Evolutionary conservation across 257 asterid genomes (phyloP).

Genomic region (Salvia splendens): DNA sequence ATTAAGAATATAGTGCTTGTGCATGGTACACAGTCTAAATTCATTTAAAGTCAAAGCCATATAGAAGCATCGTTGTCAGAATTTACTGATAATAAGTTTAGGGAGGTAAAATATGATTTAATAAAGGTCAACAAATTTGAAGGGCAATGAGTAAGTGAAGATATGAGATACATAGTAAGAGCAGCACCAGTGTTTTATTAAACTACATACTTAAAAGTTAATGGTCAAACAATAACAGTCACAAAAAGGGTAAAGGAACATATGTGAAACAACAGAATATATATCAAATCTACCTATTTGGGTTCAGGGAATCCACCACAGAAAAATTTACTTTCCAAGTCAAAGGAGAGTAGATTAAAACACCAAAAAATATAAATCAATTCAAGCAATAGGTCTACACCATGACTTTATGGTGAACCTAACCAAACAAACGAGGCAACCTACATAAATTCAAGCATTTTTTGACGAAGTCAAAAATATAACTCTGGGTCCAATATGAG

Average conservation of each 20-base stretch:
- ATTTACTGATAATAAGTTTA: background rate
- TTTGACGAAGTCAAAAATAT: constrained; percentile 2
- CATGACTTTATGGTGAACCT: constrained; percentile 14
- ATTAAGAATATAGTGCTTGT: background rate
- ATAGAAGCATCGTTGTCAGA: background rate
- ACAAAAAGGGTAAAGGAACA: background rate
- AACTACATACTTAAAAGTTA: background rate
- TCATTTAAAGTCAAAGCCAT: constrained; percentile 23
- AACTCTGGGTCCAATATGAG: constrained; percentile 10
- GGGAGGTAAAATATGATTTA: too few relatives aligned
- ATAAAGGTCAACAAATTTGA: background rate
- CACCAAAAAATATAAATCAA: background rate
- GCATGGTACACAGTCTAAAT: constrained; percentile 4
- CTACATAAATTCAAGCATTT: background rate
- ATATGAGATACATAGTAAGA: background rate
- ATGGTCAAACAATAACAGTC: background rate
- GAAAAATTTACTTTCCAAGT: constrained; percentile 6
- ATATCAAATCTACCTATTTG: background rate
- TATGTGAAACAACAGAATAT: background rate
- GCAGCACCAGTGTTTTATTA: background rate
- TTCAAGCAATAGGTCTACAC: too few relatives aligned
- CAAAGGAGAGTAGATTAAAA: background rate
- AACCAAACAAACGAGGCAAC: constrained; percentile 24
- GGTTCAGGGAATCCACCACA: background rate
- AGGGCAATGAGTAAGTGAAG: background rate